Base-by-base conservation (phyloP, 441 rosid species). In the Omphalea diandra region DNA sequence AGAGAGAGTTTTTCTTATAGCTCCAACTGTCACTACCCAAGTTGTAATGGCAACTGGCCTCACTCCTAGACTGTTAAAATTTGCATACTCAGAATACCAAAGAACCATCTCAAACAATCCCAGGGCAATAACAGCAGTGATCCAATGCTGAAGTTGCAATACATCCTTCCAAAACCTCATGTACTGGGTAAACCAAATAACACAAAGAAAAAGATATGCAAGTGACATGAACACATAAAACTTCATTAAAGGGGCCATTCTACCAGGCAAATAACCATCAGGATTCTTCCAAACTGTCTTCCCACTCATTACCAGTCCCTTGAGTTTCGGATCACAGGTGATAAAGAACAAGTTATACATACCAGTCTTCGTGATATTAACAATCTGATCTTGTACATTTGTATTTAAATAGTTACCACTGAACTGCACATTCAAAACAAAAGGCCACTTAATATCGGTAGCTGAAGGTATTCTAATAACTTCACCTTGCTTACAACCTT, bases 231-330 rank as follows among this genome's bases (percentile, higher is more conserved):
- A 83, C 63, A 85, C 87, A 52, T 90, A 92, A 70, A 94, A 94
- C 72, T 79, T 86, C 94, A 86, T 84, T 68, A 90, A 77, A 12
- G 99, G 99, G 33, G 99, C 97, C 99, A 94, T 94, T 80, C 99
- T 83, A 32, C 98, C 98, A 22, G 98, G 99, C 74, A 94, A 84
- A 79, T 85, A 94, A 44, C 99, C 99, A 64, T 83, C 80, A 15
- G 98, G 96, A 70, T 92, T 94, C 80, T 88, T 94, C 99, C 98
- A 92, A 35, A 89, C 69, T 15, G 99, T 94, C 87, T 88, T 90
- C 71, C 99, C 99, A 5, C 91, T 89, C 94, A 94, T 87, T 68
- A 65, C 75, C 20, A 88, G 76, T 17, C 90, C 93, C 85, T 81
- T 90, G 32, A 90, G 91, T 59, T 80, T 84, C 7, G 93, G 94